Base-by-base conservation (phyloP, 164 flowering plant species). In the Piper betle region DNA sequence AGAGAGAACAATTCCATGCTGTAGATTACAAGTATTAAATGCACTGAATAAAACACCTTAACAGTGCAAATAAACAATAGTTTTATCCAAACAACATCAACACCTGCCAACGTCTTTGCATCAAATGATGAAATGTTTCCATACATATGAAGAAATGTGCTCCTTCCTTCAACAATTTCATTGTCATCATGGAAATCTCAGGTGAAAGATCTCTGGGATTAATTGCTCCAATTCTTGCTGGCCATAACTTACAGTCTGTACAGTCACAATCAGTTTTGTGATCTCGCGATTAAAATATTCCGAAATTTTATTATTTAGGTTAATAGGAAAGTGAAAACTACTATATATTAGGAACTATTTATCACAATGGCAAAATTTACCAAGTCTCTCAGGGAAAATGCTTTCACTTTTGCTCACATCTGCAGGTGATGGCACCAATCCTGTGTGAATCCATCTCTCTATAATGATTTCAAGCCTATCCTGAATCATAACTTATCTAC, bases 401-500 rank as follows among this genome's bases (percentile, higher is more conserved):
- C 90, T 94, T 77, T 91, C 97, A 62, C 68, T 71, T 66, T 77
- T 73, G 74, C 94, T 88, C 53, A 86, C 96, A 70, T 83, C 90
- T 59, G 91, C 86, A 41, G 96, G 90, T 69, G 94, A 77, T 57
- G 94, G 96, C 33, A 91, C 76, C 63, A 69, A 67, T 61, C 85
- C 78, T 18, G 37, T 70, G 60, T 73, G 72, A 68, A 88, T 80
- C 91, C 91, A 88, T 38, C 62, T 76, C 62, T 73, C 74, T 53
- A 88, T 65, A 65, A 91, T 79, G 62, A 81, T 80, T 74, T 83
- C 88, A 72, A 91, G 86, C 78, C 94, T 86, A 75, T 81, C 85
- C 96, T 88, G 83, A 69, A 77, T 0, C 59, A 1, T 50, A 62
- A 58, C 62, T 59, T 41, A 39, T 56, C 56, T 64, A 37, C 20